These are phyloP conservation scores for Kluyveromyces siamensis DNA, from an alignment of 805 yeast genomes.

Conservation along the genomic window DNA sequence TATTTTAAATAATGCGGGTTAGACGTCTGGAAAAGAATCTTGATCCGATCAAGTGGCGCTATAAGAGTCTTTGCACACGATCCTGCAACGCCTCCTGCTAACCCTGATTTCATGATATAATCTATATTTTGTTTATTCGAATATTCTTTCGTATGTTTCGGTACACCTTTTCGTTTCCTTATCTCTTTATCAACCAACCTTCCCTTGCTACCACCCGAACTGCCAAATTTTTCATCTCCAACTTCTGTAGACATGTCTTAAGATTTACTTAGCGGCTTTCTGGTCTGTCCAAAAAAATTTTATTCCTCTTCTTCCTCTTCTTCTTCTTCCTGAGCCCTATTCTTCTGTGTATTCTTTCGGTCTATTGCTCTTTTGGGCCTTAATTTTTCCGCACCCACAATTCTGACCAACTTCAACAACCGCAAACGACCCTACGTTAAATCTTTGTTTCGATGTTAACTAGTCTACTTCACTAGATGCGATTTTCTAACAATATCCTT, in stretches of 20 bases:
- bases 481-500: too few relatives aligned
- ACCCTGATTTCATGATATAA: slow-evolving; percentile 73
- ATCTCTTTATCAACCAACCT: background rate
- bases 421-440: too few relatives aligned
- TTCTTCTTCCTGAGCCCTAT: background rate
- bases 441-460: too few relatives aligned
- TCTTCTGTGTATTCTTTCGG: too few relatives aligned
- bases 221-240: background rate
- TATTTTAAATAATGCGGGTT: slow-evolving; percentile 79
- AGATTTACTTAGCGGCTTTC: background rate
- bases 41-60: slow-evolving; percentile 92
- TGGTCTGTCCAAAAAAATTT: background rate
- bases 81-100: slow-evolving; percentile 95
- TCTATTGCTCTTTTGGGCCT: too few relatives aligned
- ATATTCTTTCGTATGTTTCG: slow-evolving; percentile 7
- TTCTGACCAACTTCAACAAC: too few relatives aligned
- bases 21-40: slow-evolving; percentile 89
- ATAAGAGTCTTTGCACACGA: slow-evolving; percentile 91
- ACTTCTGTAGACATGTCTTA: background rate
- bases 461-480: too few relatives aligned
- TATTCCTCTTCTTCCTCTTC: background rate
- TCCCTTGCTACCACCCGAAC: background rate
- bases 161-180: background rate
- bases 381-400: too few relatives aligned
- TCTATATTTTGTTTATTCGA: slow-evolving; percentile 64